These are phyloP conservation scores for Symmetrospora coprosmae DNA, from an alignment of 768 basidiomycete species.

Conservation along the genomic window DNA sequence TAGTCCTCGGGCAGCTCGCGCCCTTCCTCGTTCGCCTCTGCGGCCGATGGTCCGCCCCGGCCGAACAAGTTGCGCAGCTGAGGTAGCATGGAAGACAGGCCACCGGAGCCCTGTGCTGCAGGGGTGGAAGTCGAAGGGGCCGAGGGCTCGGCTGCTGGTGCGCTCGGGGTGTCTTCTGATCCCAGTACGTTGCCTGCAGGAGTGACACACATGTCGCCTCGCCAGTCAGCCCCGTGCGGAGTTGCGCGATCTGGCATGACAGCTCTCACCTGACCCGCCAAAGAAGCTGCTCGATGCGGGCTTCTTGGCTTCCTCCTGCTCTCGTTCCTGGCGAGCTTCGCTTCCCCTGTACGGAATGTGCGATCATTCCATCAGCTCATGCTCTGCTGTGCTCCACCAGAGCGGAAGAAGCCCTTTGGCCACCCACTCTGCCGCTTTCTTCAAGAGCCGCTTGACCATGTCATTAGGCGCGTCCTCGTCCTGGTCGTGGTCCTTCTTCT, in stretches of 20 bases:
- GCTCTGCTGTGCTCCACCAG: too few species aligned
- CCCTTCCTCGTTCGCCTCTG: slow-evolving; percentile 33
- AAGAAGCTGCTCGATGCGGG: neutral
- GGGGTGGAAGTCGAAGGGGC: slow-evolving; percentile 15
- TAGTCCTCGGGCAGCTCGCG: slow-evolving; percentile 31
- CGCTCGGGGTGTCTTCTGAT: slow-evolving; percentile 70
- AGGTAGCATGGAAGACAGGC: slow-evolving; percentile 21
- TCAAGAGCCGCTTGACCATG: slow-evolving; percentile 48
- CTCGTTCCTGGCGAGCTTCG: slow-evolving; percentile 2
- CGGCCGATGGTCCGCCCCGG: slow-evolving; percentile 4
- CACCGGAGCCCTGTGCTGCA: slow-evolving; percentile 23
- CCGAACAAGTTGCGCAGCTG: neutral
- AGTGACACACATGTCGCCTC: slow-evolving; percentile 41
- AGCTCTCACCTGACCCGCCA: slow-evolving; percentile 19
- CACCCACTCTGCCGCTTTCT: slow-evolving; percentile 64
- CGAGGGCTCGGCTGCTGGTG: neutral
- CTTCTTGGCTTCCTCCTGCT: slow-evolving; percentile 7
- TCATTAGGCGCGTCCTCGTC: slow-evolving; percentile 42
- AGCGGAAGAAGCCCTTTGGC: too few species aligned
- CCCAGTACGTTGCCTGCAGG: slow-evolving; percentile 75
- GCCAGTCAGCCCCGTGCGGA: slow-evolving; percentile 29
- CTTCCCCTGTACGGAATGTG: slow-evolving; percentile 6
- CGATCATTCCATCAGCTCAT: neutral
- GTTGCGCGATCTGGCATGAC: slow-evolving; percentile 37
- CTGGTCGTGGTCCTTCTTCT: slow-evolving; percentile 45